These are phyloP conservation scores for Talaromyces wortmannii DNA, from an alignment of 495 filamentous ascomycete species.

Conservation along the genomic window DNA sequence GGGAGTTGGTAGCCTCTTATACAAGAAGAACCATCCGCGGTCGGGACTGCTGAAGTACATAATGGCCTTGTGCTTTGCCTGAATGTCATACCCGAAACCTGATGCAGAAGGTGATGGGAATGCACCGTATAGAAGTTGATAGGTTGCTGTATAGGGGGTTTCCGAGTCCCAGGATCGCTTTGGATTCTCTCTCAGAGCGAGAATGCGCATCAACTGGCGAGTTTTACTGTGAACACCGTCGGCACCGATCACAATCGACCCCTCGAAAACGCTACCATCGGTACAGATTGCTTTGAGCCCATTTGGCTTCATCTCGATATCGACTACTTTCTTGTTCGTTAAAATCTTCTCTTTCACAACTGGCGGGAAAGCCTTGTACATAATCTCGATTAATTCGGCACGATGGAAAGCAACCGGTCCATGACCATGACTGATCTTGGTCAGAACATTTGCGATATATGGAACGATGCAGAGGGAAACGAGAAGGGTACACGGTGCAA, in stretches of 20 bases:
- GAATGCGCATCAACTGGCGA: constrained; percentile 29
- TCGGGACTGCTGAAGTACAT: constrained; percentile 15
- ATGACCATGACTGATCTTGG: constrained; percentile 6
- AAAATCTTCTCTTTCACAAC: constrained; percentile 10
- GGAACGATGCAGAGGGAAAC: constrained; percentile 2
- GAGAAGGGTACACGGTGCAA: background rate
- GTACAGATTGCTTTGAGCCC: constrained; percentile 8
- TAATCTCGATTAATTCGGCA: constrained; percentile 12
- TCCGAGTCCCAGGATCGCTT: constrained; percentile 10
- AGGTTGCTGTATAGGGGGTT: constrained; percentile 14
- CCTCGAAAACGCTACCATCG: constrained; percentile 27
- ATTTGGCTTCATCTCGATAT: background rate
- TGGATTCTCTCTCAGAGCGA: constrained; percentile 15
- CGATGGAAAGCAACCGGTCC: constrained; percentile 15
- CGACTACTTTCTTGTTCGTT: constrained; percentile 7
- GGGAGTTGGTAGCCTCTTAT: constrained; percentile 19
- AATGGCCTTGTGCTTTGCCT: constrained; percentile 8
- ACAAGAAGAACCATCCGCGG: constrained; percentile 26
- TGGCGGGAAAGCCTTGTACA: constrained; percentile 14
- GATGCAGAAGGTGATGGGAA: constrained; percentile 15
- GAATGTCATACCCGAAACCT: constrained; percentile 11
- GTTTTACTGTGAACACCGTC: constrained; percentile 45
- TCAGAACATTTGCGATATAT: background rate
- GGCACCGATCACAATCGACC: constrained; percentile 37
- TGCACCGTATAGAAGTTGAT: constrained; percentile 13